These are phyloP conservation scores for Pholiota adiposa DNA, from an alignment of 1,284 basidiomycete species.

Conservation along the genomic window DNA sequence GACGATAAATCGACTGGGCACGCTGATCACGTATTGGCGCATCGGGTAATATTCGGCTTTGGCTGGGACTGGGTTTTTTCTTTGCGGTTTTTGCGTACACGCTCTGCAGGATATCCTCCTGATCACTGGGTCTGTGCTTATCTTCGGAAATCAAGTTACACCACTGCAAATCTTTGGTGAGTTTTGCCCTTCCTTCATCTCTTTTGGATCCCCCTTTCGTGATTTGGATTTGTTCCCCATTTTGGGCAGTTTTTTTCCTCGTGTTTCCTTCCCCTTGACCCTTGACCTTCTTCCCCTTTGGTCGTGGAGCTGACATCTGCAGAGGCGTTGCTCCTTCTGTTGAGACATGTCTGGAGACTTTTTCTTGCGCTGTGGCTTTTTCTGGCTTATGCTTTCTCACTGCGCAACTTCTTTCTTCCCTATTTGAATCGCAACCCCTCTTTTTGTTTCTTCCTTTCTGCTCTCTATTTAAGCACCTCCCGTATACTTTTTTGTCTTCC, in stretches of 20 bases:
- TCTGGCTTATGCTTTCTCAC: background rate
- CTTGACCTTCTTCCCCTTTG: background rate
- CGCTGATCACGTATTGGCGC: conserved; percentile 12
- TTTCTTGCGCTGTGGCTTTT: background rate
- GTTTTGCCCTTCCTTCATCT: conserved; percentile 27
- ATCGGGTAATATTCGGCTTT: conserved; percentile 2
- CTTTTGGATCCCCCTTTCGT: conserved; percentile 6
- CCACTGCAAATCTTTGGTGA: conserved; percentile 85
- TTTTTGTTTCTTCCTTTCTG: background rate
- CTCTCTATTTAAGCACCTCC: background rate
- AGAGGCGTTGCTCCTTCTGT: conserved; percentile 2
- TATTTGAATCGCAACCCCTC: background rate
- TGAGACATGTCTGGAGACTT: background rate
- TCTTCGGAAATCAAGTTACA: conserved; percentile 83
- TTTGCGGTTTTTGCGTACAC: background rate
- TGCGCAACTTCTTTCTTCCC: conserved; percentile 2
- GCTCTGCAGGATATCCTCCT: conserved; percentile 84
- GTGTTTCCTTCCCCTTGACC: conserved; percentile 1
- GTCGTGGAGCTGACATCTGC: background rate
- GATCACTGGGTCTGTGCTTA: conserved; percentile 85
- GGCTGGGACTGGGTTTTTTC: background rate
- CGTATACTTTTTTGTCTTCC: background rate
- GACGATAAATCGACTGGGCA: background rate
- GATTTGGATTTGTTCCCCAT: conserved; percentile 10
- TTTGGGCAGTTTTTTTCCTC: background rate